phyloP scores from a whole-genome alignment of 1,284 basidiomycete species.

The Apiotrichum sp. region DNA sequence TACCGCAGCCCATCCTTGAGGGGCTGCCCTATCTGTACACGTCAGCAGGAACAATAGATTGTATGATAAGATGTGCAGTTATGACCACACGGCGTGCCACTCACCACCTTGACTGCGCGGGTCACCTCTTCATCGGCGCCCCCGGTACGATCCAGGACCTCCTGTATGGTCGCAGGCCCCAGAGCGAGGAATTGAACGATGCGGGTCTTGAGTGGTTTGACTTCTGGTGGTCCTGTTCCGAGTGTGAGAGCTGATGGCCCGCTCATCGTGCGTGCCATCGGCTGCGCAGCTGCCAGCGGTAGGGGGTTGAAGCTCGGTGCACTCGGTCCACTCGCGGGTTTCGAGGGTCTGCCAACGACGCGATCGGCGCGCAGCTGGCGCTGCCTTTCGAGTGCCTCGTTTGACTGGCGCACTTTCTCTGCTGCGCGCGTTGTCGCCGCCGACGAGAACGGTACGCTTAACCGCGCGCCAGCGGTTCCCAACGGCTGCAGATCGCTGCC shows the following conservation, averaged over 20 bases:
- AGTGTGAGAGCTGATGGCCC: conserved; percentile 10
- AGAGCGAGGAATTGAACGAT: conserved; percentile 41
- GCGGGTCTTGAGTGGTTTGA: conserved; percentile 41
- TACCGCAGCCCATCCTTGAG: conserved; percentile 8
- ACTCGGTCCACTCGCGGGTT: background rate
- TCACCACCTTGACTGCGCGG: conserved; percentile 37
- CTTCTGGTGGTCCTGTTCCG: conserved; percentile 1
- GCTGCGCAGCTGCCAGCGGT: background rate
- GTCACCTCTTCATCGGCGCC: conserved; percentile 36
- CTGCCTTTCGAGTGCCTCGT: conserved; percentile 25
- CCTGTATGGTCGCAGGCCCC: conserved; percentile 26
- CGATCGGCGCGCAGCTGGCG: conserved; percentile 24
- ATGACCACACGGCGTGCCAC: conserved; percentile 9
- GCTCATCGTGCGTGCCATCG: conserved; percentile 14
- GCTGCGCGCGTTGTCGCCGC: conserved; percentile 22
- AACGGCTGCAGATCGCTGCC: conserved; percentile 16
- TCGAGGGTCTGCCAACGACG: conserved; percentile 16
- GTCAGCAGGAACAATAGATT: background rate
- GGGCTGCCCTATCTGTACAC: conserved; percentile 5
- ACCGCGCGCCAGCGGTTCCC: conserved; percentile 35
- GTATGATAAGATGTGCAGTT: background rate
- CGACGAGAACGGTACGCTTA: conserved; percentile 27
- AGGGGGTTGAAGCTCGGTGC: background rate
- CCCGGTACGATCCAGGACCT: conserved; percentile 27
- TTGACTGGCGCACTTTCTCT: conserved; percentile 29